phyloP scores from a whole-genome alignment of 257 asterid genomes.

The Fraxinus quadrangulata region DNA sequence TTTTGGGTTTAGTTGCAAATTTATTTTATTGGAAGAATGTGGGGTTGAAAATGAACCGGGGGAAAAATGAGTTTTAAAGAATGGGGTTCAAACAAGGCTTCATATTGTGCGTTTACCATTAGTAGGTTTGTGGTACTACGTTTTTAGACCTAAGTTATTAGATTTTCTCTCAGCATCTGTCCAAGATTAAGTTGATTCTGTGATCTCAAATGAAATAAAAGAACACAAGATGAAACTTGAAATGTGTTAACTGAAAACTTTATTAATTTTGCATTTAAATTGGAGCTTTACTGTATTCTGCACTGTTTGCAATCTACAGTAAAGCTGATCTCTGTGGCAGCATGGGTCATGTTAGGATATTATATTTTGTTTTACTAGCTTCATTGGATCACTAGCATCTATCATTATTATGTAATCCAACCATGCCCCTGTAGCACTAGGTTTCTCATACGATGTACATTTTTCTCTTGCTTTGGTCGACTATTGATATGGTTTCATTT shows the following conservation, averaged over 20 bases:
- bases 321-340: neutral
- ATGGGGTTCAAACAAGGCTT: too few species aligned
- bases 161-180: conserved; percentile 13
- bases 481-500: neutral
- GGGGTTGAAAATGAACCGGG: too few species aligned
- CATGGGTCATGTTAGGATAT: neutral
- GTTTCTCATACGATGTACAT: neutral
- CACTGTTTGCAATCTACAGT: neutral
- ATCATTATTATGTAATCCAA: neutral
- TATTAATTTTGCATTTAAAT: conserved; percentile 3
- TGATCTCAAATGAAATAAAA: conserved; percentile 28
- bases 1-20: too few species aligned
- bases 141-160: conserved; percentile 9
- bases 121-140: conserved; percentile 6
- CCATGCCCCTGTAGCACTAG: neutral
- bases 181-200: conserved; percentile 11
- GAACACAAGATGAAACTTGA: conserved; percentile 1
- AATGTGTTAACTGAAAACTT: neutral
- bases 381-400: neutral
- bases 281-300: neutral
- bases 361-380: neutral
- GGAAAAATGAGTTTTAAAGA: too few species aligned
- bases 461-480: neutral
- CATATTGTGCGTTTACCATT: conserved; percentile 5
- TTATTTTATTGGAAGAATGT: too few species aligned